Conservation (phyloP, 1,284 basidiomycete species). For the Nidula niveotomentosa region DNA sequence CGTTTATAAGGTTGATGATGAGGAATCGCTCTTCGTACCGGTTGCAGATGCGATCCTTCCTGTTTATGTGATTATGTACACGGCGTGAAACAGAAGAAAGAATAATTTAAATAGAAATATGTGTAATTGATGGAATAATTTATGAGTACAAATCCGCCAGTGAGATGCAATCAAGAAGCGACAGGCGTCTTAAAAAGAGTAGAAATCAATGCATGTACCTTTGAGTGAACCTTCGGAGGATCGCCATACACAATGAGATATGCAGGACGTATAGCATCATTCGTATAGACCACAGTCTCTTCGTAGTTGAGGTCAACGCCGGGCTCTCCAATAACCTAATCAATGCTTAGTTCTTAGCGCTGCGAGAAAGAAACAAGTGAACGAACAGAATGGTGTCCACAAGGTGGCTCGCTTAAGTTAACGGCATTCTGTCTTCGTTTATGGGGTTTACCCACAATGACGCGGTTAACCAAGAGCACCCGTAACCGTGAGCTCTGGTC, state of each 20-base stretch:
- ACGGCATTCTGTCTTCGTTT: slow-evolving; percentile 45
- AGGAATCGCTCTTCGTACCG: slow-evolving; percentile 43
- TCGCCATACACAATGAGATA: slow-evolving; percentile 53
- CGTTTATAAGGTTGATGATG: slow-evolving; percentile 20
- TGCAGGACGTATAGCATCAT: slow-evolving; percentile 59
- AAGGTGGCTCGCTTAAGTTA: slow-evolving; percentile 44
- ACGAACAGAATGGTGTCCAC: slow-evolving; percentile 56
- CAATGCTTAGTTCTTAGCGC: neutral
- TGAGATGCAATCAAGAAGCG: slow-evolving; percentile 22
- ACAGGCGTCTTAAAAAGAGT: slow-evolving; percentile 36
- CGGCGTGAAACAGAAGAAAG: slow-evolving; percentile 4
- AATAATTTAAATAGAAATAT: slow-evolving; percentile 2
- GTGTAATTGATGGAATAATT: slow-evolving; percentile 7
- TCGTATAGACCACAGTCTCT: slow-evolving; percentile 59
- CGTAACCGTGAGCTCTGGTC: slow-evolving; percentile 36
- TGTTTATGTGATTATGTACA: slow-evolving; percentile 48
- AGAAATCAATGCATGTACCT: slow-evolving; percentile 20
- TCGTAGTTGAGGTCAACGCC: slow-evolving; percentile 58
- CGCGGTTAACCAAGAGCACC: slow-evolving; percentile 53
- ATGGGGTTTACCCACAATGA: slow-evolving; percentile 57
- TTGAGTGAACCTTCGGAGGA: slow-evolving; percentile 13
- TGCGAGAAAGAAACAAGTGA: neutral
- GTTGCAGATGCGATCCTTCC: slow-evolving; percentile 46
- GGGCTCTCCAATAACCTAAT: slow-evolving; percentile 47
- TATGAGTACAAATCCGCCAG: slow-evolving; percentile 2